Evolutionary conservation across 768 basidiomycete genomes (phyloP).

Genomic region (Russula sp.): DNA sequence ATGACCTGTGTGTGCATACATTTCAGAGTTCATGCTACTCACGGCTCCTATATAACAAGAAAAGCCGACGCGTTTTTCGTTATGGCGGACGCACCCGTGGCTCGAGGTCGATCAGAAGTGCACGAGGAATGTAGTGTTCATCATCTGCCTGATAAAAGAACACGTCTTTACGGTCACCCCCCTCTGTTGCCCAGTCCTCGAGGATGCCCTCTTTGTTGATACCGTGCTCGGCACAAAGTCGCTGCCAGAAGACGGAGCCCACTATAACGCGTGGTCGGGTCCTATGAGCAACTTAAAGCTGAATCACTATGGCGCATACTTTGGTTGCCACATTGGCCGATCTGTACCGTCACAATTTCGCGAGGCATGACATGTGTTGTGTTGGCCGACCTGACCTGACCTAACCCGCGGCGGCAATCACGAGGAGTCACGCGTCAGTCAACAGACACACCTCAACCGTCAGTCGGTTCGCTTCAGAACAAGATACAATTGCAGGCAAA

Average conservation of each 20-base stretch:
- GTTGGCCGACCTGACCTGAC: too few species aligned
- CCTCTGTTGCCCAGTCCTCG: conserved; percentile 95
- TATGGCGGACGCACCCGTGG: conserved; percentile 62
- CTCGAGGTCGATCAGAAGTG: conserved; percentile 93
- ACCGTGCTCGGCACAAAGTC: conserved; percentile 96
- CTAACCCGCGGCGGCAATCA: neutral
- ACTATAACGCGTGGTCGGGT: conserved; percentile 41
- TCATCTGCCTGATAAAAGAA: conserved; percentile 99
- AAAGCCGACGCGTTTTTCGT: neutral
- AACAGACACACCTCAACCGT: neutral
- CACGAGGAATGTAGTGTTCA: conserved; percentile 96
- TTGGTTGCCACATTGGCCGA: conserved; percentile 92
- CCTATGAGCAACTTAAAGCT: conserved; percentile 11
- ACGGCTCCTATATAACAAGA: too few species aligned
- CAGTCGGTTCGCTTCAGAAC: neutral
- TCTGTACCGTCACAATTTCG: conserved; percentile 76
- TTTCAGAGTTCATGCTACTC: neutral
- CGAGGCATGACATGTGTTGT: conserved; percentile 72
- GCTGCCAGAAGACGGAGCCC: conserved; percentile 97
- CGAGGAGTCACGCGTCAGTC: neutral
- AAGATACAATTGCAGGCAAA: conserved; percentile 17
- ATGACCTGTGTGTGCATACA: conserved; percentile 59
- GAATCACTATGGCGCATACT: conserved; percentile 37
- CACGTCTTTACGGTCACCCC: conserved; percentile 95
- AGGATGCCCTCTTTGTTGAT: conserved; percentile 93